These are phyloP conservation scores for Ogataea kodamae DNA, from an alignment of 805 yeast species.

Conservation along the genomic window DNA sequence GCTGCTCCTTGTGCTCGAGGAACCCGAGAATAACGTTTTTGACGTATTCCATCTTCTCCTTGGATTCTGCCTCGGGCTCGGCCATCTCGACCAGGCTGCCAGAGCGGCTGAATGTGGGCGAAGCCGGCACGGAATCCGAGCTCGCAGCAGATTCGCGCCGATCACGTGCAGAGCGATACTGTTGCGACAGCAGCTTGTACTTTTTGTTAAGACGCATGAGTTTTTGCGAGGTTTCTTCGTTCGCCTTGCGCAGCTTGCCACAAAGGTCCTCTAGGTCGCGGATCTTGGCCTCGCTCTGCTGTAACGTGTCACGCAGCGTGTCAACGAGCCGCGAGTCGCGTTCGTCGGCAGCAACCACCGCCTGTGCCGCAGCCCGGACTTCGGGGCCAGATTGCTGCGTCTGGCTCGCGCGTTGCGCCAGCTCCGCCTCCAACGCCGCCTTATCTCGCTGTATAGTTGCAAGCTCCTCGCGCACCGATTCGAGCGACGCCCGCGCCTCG, in stretches of 20 bases:
- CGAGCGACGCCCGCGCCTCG: slow-evolving; percentile 49
- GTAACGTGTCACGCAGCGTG: slow-evolving; percentile 53
- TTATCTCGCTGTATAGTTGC: slow-evolving; percentile 15
- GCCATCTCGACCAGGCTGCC: slow-evolving; percentile 14
- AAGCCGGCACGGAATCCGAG: slow-evolving; percentile 19
- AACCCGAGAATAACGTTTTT: slow-evolving; percentile 90
- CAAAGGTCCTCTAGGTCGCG: slow-evolving; percentile 56
- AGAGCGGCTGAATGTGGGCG: slow-evolving; percentile 24
- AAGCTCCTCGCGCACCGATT: slow-evolving; percentile 26
- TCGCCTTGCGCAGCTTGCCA: slow-evolving; percentile 50
- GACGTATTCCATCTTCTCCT: slow-evolving; percentile 66
- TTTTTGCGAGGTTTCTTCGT: slow-evolving; percentile 66
- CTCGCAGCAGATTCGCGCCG: slow-evolving; percentile 21
- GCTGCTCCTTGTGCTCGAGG: slow-evolving; percentile 88
- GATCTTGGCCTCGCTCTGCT: slow-evolving; percentile 45
- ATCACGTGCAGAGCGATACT: slow-evolving; percentile 40
- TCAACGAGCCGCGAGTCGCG: slow-evolving; percentile 25
- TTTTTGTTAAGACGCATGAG: slow-evolving; percentile 67
- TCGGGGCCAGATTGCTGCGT: slow-evolving; percentile 1
- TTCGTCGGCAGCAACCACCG: background rate
- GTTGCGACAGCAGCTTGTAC: slow-evolving; percentile 61
- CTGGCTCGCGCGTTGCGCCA: slow-evolving; percentile 4
- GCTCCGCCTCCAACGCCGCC: slow-evolving; percentile 6
- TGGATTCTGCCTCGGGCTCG: slow-evolving; percentile 25
- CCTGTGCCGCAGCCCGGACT: too few species aligned